These are phyloP conservation scores for Fusarium sp. DNA, from an alignment of 2,329 filamentous ascomycete species.

Conservation along the genomic window DNA sequence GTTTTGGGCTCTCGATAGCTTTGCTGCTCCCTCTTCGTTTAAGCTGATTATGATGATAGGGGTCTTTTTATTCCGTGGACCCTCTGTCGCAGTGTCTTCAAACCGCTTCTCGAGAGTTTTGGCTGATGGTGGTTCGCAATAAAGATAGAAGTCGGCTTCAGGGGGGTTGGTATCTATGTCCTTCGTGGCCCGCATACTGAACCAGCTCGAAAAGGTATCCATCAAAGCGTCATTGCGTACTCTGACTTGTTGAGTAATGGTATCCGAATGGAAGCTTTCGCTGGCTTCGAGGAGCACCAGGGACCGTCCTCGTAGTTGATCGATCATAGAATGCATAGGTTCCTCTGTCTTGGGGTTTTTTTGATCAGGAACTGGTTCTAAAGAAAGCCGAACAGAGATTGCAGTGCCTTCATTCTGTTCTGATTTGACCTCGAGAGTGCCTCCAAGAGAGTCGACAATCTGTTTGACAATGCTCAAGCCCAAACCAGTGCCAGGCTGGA, in stretches of 20 bases:
- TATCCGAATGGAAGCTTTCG: slow-evolving; percentile 7
- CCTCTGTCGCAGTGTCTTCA: slow-evolving; percentile 3
- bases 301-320: slow-evolving; percentile 33
- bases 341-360: slow-evolving; percentile 25
- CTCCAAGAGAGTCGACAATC: slow-evolving; percentile 72
- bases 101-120: slow-evolving; percentile 35
- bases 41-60: slow-evolving; percentile 51
- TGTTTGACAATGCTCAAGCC: slow-evolving; percentile 74
- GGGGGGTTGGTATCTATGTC: slow-evolving; percentile 12
- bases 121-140: slow-evolving; percentile 47
- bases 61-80: slow-evolving; percentile 2
- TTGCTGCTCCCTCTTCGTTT: slow-evolving; percentile 51
- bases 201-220: slow-evolving; percentile 54
- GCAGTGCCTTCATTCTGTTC: slow-evolving; percentile 69
- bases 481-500: slow-evolving; percentile 73
- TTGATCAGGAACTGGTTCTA: slow-evolving; percentile 45
- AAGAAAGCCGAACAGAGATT: slow-evolving; percentile 64
- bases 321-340: slow-evolving; percentile 12
- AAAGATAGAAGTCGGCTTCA: slow-evolving; percentile 47
- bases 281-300: slow-evolving; percentile 42
- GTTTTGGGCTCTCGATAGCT: slow-evolving; percentile 43
- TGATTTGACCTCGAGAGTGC: slow-evolving; percentile 70
- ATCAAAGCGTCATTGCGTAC: slow-evolving; percentile 51
- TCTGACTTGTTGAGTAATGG: slow-evolving; percentile 27
- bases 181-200: slow-evolving; percentile 51